Evolutionary conservation across 2,329 filamentous ascomycete species (phyloP).

Genomic region (Claviceps lovelessii): DNA sequence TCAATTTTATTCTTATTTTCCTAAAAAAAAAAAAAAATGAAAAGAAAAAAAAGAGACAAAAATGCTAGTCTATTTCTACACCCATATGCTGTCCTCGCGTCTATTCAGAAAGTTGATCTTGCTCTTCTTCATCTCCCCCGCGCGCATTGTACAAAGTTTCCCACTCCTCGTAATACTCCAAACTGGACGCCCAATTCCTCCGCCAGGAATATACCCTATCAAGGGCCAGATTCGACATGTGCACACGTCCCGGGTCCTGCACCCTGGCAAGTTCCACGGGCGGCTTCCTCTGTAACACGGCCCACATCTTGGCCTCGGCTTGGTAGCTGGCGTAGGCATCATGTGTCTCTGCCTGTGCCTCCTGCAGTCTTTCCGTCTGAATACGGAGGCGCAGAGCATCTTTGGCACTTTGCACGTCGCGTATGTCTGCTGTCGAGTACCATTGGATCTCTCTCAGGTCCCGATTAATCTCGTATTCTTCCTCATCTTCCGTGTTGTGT

Average conservation of each 20-base stretch:
- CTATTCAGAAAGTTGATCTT: neutral
- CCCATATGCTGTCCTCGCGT: neutral
- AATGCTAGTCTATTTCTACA: neutral
- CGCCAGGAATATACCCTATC: conserved; percentile 23
- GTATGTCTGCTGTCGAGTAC: conserved; percentile 26
- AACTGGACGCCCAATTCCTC: conserved; percentile 24
- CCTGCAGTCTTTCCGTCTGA: conserved; percentile 26
- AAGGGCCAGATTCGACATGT: conserved; percentile 18
- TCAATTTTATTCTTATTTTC: neutral
- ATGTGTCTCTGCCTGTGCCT: conserved; percentile 27
- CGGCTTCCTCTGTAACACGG: conserved; percentile 25
- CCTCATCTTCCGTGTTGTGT: conserved; percentile 12
- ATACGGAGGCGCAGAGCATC: conserved; percentile 25
- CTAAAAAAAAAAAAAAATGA: too few relatives aligned
- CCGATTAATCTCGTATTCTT: conserved; percentile 16
- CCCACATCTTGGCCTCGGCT: conserved; percentile 33
- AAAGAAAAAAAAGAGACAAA: neutral
- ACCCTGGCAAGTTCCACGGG: conserved; percentile 19
- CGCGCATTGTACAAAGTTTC: conserved; percentile 15
- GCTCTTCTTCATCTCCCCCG: neutral
- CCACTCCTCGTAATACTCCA: conserved; percentile 28
- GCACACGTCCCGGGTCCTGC: conserved; percentile 15
- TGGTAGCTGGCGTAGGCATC: conserved; percentile 26
- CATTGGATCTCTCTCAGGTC: conserved; percentile 30
- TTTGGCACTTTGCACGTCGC: conserved; percentile 21